These are phyloP conservation scores for Filobasidium uniguttulatum DNA, from an alignment of 1,284 basidiomycete species.

Conservation along the genomic window DNA sequence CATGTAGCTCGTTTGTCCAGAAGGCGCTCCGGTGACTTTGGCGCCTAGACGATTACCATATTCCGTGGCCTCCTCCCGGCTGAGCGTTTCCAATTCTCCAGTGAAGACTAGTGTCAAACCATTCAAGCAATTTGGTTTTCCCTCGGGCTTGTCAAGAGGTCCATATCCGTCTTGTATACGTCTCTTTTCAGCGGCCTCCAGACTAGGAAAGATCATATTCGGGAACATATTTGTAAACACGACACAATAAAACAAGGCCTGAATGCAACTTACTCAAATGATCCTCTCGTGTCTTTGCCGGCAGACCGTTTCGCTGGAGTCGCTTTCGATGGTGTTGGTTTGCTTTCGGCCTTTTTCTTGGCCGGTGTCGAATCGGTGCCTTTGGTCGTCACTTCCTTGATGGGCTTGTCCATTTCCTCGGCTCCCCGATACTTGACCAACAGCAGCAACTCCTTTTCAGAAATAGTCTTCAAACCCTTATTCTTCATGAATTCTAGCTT, in stretches of 20 bases:
- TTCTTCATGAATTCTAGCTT: slow-evolving; percentile 1
- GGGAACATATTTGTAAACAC: not conserved
- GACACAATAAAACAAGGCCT: slow-evolving; percentile 1
- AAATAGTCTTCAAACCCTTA: not conserved
- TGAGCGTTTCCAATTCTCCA: slow-evolving; percentile 74
- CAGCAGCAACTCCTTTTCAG: not conserved
- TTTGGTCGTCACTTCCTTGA: not conserved
- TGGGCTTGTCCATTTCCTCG: not conserved
- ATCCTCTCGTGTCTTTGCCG: not conserved
- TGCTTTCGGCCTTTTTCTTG: not conserved
- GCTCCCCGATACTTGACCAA: not conserved
- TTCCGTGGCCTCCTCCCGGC: slow-evolving; percentile 74
- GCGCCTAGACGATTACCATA: slow-evolving; percentile 86
- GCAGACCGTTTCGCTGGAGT: not conserved
- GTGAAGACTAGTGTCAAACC: slow-evolving; percentile 92
- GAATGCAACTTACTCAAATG: too few relatives aligned
- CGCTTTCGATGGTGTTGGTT: not conserved
- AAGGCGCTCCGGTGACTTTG: slow-evolving; percentile 73
- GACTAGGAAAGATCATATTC: slow-evolving; percentile 15
- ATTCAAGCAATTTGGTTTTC: slow-evolving; percentile 62
- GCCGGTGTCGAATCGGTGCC: not conserved
- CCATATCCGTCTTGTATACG: slow-evolving; percentile 53
- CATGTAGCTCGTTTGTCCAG: slow-evolving; percentile 79
- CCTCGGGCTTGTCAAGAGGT: slow-evolving; percentile 58
- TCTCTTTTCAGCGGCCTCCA: slow-evolving; percentile 49